phyloP scores from a whole-genome alignment of 805 yeast genomes.

The Sungouiella blattae region DNA sequence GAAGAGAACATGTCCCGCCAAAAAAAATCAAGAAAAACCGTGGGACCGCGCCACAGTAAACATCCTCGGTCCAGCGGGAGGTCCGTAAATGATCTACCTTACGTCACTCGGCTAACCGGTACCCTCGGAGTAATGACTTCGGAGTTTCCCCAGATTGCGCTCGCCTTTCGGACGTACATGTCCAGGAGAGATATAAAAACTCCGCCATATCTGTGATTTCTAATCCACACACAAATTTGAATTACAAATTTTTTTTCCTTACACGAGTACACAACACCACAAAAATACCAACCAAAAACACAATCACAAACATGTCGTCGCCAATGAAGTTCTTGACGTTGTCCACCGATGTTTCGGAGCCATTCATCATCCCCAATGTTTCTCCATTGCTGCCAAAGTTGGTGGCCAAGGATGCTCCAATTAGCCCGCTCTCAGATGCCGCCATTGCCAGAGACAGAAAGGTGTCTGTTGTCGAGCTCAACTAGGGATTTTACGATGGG shows the following conservation, averaged over 20 bases:
- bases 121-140: conserved; percentile 6
- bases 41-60: too few species aligned
- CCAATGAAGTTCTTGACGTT: conserved; percentile 46
- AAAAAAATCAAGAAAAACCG: too few species aligned
- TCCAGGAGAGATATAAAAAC: conserved; percentile 14
- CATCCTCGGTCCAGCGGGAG: too few species aligned
- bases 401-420: conserved; percentile 8
- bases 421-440: conserved; percentile 10
- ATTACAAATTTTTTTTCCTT: too few species aligned
- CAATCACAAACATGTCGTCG: conserved; percentile 8
- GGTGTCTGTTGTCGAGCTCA: conserved; percentile 25
- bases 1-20: too few species aligned
- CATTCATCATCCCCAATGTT: conserved; percentile 61
- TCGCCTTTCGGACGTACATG: conserved; percentile 15
- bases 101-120: conserved; percentile 15
- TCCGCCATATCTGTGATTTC: background rate
- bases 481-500: conserved; percentile 8
- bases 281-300: conserved; percentile 2
- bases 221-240: too few species aligned
- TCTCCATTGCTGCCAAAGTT: conserved; percentile 48
- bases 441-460: conserved; percentile 16
- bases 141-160: conserved; percentile 13
- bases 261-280: too few species aligned
- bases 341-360: conserved; percentile 54
- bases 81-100: too few species aligned